These are phyloP conservation scores for Hygrophoropsis aurantiaca DNA, from an alignment of 768 basidiomycete species.

Conservation along the genomic window DNA sequence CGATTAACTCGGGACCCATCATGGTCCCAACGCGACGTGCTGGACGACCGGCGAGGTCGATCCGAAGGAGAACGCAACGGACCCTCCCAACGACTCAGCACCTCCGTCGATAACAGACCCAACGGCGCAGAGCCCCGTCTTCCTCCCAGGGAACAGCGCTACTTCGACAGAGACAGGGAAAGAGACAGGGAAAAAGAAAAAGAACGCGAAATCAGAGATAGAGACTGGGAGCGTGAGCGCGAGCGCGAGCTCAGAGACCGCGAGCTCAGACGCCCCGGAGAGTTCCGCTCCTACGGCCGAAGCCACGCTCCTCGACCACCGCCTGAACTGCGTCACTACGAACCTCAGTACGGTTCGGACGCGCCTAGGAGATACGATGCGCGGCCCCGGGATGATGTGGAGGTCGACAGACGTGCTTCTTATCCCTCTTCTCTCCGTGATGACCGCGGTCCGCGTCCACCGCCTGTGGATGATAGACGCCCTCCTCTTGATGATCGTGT, in stretches of 20 bases:
- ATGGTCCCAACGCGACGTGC: slow-evolving; percentile 30
- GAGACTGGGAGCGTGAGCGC: slow-evolving; percentile 35
- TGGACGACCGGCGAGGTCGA: slow-evolving; percentile 29
- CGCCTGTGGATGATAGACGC: slow-evolving; percentile 30
- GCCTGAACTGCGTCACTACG: slow-evolving; percentile 49
- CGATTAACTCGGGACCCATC: slow-evolving; percentile 18
- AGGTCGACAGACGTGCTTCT: slow-evolving; percentile 23
- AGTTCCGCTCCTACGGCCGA: slow-evolving; percentile 38
- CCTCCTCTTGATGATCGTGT: slow-evolving; percentile 29
- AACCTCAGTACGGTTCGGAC: slow-evolving; percentile 39
- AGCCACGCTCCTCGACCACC: slow-evolving; percentile 41
- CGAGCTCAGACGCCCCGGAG: slow-evolving; percentile 38
- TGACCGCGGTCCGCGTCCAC: slow-evolving; percentile 18
- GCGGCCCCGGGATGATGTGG: slow-evolving; percentile 21
- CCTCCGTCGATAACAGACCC: slow-evolving; percentile 11
- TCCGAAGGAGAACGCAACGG: slow-evolving; percentile 25
- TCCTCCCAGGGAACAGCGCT: slow-evolving; percentile 27
- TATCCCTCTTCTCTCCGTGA: slow-evolving; percentile 17
- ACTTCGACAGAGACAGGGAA: slow-evolving; percentile 34
- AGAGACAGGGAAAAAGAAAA: slow-evolving; percentile 30
- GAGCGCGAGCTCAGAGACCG: slow-evolving; percentile 34
- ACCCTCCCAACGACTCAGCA: slow-evolving; percentile 8
- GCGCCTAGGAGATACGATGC: slow-evolving; percentile 35
- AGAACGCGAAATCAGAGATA: slow-evolving; percentile 33
- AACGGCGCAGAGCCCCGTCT: slow-evolving; percentile 15